phyloP scores from a whole-genome alignment of 768 basidiomycete species.

The Dendrothele bispora region DNA sequence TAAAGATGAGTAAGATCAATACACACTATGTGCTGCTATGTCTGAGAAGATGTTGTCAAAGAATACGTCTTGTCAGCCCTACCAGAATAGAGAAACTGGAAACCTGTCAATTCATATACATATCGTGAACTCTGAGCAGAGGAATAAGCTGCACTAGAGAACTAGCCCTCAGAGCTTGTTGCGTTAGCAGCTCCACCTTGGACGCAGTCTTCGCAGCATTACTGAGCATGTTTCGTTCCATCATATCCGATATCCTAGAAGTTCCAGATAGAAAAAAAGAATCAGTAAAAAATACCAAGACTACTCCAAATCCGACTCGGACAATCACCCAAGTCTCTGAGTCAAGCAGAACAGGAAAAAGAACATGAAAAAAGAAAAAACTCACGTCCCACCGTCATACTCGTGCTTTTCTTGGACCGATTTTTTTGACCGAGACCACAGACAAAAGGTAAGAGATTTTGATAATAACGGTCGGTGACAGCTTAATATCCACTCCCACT shows the following conservation, averaged over 20 bases:
- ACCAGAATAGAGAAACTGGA: not conserved
- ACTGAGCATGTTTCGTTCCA: constrained; percentile 41
- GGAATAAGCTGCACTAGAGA: constrained; percentile 38
- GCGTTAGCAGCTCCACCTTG: constrained; percentile 33
- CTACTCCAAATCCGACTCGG: too few species aligned
- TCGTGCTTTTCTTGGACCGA: constrained; percentile 92
- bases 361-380: constrained; percentile 1
- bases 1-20: not conserved
- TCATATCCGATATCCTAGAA: constrained; percentile 40
- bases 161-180: constrained; percentile 37
- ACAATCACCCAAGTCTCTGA: too few species aligned
- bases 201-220: constrained; percentile 33
- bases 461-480: constrained; percentile 85
- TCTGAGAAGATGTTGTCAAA: constrained; percentile 46
- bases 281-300: not conserved
- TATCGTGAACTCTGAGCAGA: constrained; percentile 36
- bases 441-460: constrained; percentile 84
- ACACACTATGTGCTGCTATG: constrained; percentile 39
- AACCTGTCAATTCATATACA: constrained; percentile 22
- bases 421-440: constrained; percentile 93
- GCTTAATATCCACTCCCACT: constrained; percentile 95
- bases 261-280: constrained; percentile 1
- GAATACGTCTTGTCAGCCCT: constrained; percentile 24
- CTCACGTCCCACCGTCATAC: constrained; percentile 40
- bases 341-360: not conserved